Percentiles rank a stretch among this genome's conserved stretches.
phyloP scores from a whole-genome alignment of 305 asterid genomes.

The Fraxinus floribunda region DNA sequence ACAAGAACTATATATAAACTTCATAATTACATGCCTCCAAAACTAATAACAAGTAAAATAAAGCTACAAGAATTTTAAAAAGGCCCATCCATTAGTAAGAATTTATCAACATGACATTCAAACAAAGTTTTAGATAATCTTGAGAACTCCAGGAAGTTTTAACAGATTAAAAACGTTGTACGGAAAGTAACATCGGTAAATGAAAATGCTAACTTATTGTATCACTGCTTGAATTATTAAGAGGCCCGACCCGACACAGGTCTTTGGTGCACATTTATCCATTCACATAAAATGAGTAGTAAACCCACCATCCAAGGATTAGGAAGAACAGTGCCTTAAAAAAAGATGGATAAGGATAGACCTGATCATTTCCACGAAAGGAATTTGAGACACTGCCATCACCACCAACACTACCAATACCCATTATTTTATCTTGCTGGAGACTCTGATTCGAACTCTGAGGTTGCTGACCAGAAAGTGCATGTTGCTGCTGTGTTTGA shows the following conservation, averaged over 20 bases:
- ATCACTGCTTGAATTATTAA: background rate
- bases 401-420: conserved; percentile 22
- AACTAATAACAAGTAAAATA: background rate
- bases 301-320: background rate
- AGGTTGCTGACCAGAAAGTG: conserved; percentile 47
- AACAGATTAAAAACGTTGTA: background rate
- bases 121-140: background rate
- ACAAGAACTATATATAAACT: background rate
- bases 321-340: background rate
- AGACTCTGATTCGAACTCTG: conserved; percentile 48
- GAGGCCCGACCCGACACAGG: background rate
- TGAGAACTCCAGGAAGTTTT: background rate
- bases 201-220: background rate
- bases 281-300: background rate
- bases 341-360: conserved; percentile 27
- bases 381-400: conserved; percentile 50
- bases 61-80: background rate
- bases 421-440: conserved; percentile 52
- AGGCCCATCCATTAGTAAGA: background rate
- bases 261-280: background rate
- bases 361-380: conserved; percentile 56
- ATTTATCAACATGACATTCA: background rate
- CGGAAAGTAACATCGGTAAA: background rate
- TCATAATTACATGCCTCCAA: background rate
- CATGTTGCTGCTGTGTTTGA: conserved; percentile 56